Conservation (phyloP, 768 basidiomycete species). For the Agaricus blazei region DNA sequence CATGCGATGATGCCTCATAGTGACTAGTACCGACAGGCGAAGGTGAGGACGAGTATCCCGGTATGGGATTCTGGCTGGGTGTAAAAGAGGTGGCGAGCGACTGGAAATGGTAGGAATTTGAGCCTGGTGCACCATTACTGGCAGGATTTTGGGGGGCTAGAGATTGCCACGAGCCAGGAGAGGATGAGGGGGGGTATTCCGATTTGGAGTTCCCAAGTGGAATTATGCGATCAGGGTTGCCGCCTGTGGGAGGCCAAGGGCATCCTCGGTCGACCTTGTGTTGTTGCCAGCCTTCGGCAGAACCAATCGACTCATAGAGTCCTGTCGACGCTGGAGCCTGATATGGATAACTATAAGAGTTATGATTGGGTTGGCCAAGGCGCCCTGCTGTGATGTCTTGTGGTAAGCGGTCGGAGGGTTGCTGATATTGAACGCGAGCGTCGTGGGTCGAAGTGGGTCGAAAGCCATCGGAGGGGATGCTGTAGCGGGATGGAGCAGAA, state of each 20-base stretch:
- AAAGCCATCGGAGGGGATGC: constrained; percentile 15
- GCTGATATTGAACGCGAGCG: constrained; percentile 18
- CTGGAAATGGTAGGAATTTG: constrained; percentile 6
- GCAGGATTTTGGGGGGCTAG: constrained; percentile 1
- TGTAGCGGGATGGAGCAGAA: constrained; percentile 18
- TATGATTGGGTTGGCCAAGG: constrained; percentile 4
- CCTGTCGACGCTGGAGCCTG: constrained; percentile 7
- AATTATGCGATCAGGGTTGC: constrained; percentile 7
- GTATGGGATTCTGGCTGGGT: constrained; percentile 6
- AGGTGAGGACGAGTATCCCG: constrained; percentile 9
- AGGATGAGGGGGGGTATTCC: constrained; percentile 12
- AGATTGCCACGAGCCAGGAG: constrained; percentile 6
- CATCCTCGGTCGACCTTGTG: constrained; percentile 10
- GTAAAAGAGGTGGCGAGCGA: constrained; percentile 12
- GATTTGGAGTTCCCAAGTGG: constrained; percentile 7
- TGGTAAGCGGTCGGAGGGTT: constrained; percentile 12
- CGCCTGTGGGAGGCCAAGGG: constrained; percentile 3
- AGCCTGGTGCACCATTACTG: constrained; percentile 1
- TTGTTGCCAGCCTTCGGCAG: constrained; percentile 9
- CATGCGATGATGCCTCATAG: constrained; percentile 6
- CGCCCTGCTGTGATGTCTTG: constrained; percentile 16
- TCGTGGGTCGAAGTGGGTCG: constrained; percentile 18
- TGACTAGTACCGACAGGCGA: constrained; percentile 5
- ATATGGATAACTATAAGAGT: constrained; percentile 12
- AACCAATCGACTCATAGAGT: constrained; percentile 5